A percentile compares a stretch with the other conserved stretches of the same genome.
Conservation (phyloP, 495 filamentous ascomycete genomes). For the Bacidia gigantensis region DNA sequence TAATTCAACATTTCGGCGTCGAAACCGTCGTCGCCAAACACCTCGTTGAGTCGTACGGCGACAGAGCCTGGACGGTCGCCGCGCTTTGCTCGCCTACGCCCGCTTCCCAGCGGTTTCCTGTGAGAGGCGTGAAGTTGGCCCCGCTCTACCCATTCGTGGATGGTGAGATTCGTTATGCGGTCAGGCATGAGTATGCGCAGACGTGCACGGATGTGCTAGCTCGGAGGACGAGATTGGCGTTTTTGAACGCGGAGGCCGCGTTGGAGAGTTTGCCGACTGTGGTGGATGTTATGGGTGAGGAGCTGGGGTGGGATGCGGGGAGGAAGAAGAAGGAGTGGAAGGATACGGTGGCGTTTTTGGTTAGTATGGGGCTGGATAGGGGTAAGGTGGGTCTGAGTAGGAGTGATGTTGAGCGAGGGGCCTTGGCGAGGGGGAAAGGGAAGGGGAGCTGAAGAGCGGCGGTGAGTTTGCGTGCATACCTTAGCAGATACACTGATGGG, state of each 20-base stretch:
- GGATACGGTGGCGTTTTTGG: slow-evolving; percentile 62
- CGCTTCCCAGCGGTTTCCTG: slow-evolving; percentile 73
- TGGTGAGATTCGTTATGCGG: slow-evolving; percentile 83
- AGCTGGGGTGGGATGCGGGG: slow-evolving; percentile 66
- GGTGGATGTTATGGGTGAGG: slow-evolving; percentile 86
- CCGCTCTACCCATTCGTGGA: slow-evolving; percentile 89
- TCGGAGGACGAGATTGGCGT: slow-evolving; percentile 74
- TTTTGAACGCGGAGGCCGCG: slow-evolving; percentile 90
- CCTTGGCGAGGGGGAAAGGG: slow-evolving; percentile 48
- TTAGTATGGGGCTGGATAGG: slow-evolving; percentile 77
- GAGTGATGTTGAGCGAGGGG: slow-evolving; percentile 65
- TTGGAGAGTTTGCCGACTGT: slow-evolving; percentile 77
- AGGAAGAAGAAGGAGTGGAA: slow-evolving; percentile 77
- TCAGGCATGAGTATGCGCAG: slow-evolving; percentile 86
- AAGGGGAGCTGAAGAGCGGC: slow-evolving; percentile 62
- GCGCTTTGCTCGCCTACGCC: slow-evolving; percentile 72
- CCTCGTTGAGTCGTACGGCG: slow-evolving; percentile 78
- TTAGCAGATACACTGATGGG: too few relatives aligned
- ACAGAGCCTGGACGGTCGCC: slow-evolving; percentile 91
- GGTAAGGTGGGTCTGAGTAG: slow-evolving; percentile 56
- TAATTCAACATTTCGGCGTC: slow-evolving; percentile 93
- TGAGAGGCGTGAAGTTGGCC: slow-evolving; percentile 71
- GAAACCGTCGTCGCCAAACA: slow-evolving; percentile 94
- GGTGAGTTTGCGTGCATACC: too few relatives aligned
- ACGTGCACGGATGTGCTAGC: slow-evolving; percentile 87